Percentiles rank a stretch among this genome's conserved stretches.
These are phyloP conservation scores for Irpex rosettiformis DNA, from an alignment of 1,284 basidiomycete species.

Conservation along the genomic window DNA sequence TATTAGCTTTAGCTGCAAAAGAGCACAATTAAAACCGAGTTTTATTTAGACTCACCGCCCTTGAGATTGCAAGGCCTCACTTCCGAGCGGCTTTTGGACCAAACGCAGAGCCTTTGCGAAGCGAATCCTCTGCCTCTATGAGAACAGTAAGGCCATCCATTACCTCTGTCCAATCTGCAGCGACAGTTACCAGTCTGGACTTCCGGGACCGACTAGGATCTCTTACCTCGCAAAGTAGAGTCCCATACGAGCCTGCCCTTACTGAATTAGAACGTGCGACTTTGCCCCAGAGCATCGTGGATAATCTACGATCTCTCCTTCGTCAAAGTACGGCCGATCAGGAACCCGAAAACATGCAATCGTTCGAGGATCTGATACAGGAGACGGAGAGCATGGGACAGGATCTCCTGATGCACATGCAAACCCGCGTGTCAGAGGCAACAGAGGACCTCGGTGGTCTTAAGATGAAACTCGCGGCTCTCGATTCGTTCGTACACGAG, in stretches of 20 bases:
- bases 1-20: slow-evolving; percentile 4
- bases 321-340: slow-evolving; percentile 21
- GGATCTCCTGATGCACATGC: slow-evolving; percentile 45
- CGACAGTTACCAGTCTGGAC: not conserved
- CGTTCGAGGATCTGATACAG: slow-evolving; percentile 42
- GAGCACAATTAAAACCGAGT: not conserved
- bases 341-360: slow-evolving; percentile 31
- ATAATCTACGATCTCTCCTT: slow-evolving; percentile 49
- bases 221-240: slow-evolving; percentile 3
- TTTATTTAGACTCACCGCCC: slow-evolving; percentile 54
- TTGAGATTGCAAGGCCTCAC: slow-evolving; percentile 62
- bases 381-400: slow-evolving; percentile 44
- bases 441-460: slow-evolving; percentile 45
- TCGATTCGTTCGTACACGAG: slow-evolving; percentile 29
- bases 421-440: slow-evolving; percentile 47
- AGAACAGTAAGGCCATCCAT: slow-evolving; percentile 46
- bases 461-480: slow-evolving; percentile 35
- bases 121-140: slow-evolving; percentile 51
- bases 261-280: slow-evolving; percentile 15
- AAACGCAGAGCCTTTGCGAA: slow-evolving; percentile 41
- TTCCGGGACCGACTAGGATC: slow-evolving; percentile 22
- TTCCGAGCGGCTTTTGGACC: slow-evolving; percentile 56
- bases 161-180: not conserved
- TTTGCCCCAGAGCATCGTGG: slow-evolving; percentile 46
- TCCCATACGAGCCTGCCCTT: not conserved